Evolutionary conservation across 2,329 filamentous ascomycete species (phyloP), one percentile per base, ranked within the genome.

Genomic region (Xylariaceae sp.): DNA sequence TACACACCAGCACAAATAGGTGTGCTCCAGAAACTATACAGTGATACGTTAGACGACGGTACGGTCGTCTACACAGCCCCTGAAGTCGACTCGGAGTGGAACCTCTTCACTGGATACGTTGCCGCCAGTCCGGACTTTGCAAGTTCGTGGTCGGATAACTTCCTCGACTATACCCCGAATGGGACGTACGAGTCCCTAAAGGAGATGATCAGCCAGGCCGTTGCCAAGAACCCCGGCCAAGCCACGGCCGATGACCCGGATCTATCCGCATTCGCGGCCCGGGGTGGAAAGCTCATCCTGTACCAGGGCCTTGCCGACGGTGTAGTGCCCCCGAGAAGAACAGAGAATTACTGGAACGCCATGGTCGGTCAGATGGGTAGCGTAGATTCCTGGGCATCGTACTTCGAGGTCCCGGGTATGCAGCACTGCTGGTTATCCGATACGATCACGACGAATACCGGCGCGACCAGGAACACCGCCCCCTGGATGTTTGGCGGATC

Each of bases 321-420:
- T 6, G 55, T 71, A 43, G 70, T 74, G 49, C 58, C 62, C 8
- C 64, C 59, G 3, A 62, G 65, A 11, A 71, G 67, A 49, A 66
- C 63, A 4, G 61, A 65, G 13, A 54, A 66, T 22, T 72, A 74
- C 58, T 72, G 73, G 52, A 56, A 68, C 37, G 63, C 71, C 42
- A 67, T 72, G 9, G 53, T 56, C 13, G 31, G 56, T 9, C 71
- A 65, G 0, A 69, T 70, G 64, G 50, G 45, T 2, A 49, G 60
- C 1, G 13, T 64, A 61, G 39, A 42, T 52, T 4, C 67, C 64
- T 52, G 51, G 36, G 48, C 49, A 26, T 45, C 52, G 26, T 69
- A 64, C 53, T 77, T 77, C 62, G 60, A 65, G 28, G 66, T 76
- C 41, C 66, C 63, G 9, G 73, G 73, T 3, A 72, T 72, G 59